Percentiles rank a stretch among this genome's conserved stretches.
Conservation (phyloP, 768 basidiomycete genomes). For the Tulasnella sp. region DNA sequence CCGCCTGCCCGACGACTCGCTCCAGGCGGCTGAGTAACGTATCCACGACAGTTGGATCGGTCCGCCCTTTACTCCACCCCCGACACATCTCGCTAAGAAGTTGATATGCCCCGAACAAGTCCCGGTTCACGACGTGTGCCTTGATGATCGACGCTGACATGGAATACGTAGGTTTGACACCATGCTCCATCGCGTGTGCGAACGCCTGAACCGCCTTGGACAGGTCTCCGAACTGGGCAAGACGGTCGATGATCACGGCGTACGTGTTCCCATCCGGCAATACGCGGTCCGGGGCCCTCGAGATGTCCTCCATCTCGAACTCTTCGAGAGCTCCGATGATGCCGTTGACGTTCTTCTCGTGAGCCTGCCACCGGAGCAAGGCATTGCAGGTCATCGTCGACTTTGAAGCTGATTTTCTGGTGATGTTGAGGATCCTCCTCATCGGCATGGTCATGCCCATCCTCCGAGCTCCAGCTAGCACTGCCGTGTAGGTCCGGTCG, state of each 20-base stretch:
- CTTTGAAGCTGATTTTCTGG: neutral
- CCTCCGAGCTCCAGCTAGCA: neutral
- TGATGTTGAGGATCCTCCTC: neutral
- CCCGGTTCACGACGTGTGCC: conserved; percentile 39
- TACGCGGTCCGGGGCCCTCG: neutral
- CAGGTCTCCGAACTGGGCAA: conserved; percentile 35
- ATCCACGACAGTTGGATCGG: conserved; percentile 18
- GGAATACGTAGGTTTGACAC: conserved; percentile 34
- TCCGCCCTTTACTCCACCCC: neutral
- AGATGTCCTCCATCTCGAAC: neutral
- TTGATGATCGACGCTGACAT: conserved; percentile 40
- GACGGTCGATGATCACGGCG: conserved; percentile 47
- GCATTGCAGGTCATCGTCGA: conserved; percentile 7
- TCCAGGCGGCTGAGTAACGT: conserved; percentile 16
- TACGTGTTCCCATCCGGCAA: conserved; percentile 48
- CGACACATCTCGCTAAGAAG: conserved; percentile 39
- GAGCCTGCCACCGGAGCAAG: neutral
- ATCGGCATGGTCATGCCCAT: neutral
- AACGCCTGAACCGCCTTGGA: conserved; percentile 35
- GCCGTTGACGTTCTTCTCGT: neutral
- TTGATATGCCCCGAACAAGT: conserved; percentile 39
- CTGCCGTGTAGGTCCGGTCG: neutral
- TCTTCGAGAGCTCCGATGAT: neutral
- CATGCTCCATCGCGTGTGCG: conserved; percentile 32
- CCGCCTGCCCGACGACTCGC: conserved; percentile 16